Percentiles rank a stretch among this genome's conserved stretches.
phyloP scores from a whole-genome alignment of 1,284 basidiomycete species.

The Apiotrichum gracile region DNA sequence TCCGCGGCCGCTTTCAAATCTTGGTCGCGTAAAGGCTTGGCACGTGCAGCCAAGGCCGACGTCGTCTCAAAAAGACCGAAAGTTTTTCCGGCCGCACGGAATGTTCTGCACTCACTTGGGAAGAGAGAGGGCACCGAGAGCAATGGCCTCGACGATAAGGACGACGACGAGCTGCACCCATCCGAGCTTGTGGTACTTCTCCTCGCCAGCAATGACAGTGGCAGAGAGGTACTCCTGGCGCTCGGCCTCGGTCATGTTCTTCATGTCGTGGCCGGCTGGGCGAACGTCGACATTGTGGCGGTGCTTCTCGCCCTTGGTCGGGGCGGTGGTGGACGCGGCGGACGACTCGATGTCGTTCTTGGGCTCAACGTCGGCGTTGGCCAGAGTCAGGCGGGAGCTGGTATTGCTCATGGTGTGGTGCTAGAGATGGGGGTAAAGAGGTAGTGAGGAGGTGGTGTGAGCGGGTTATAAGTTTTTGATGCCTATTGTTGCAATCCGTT shows the following conservation, averaged over 20 bases:
- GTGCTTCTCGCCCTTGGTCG: not conserved
- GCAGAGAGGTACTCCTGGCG: slow-evolving; percentile 8
- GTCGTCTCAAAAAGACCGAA: not conserved
- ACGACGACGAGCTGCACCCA: slow-evolving; percentile 16
- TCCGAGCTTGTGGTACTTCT: slow-evolving; percentile 17
- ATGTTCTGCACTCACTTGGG: slow-evolving; percentile 8
- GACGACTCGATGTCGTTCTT: not conserved
- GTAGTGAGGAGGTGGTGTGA: not conserved
- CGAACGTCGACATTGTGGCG: not conserved
- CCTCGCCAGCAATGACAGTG: slow-evolving; percentile 4
- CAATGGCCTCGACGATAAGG: slow-evolving; percentile 12
- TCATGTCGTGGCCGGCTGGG: not conserved
- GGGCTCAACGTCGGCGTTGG: not conserved
- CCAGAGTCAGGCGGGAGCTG: not conserved
- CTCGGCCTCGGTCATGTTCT: slow-evolving; percentile 13
- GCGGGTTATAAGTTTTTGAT: not conserved
- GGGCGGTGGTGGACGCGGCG: not conserved
- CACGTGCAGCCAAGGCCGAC: too few relatives aligned
- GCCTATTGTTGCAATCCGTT: too few relatives aligned
- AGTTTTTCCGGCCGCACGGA: not conserved
- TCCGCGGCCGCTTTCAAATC: too few relatives aligned
- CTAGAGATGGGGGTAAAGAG: not conserved
- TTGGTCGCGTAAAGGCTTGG: too few relatives aligned
- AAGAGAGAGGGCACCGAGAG: slow-evolving; percentile 12
- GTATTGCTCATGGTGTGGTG: not conserved